Base-by-base conservation (phyloP, 495 filamentous ascomycete genomes). In the Chaetomium fimeti region DNA sequence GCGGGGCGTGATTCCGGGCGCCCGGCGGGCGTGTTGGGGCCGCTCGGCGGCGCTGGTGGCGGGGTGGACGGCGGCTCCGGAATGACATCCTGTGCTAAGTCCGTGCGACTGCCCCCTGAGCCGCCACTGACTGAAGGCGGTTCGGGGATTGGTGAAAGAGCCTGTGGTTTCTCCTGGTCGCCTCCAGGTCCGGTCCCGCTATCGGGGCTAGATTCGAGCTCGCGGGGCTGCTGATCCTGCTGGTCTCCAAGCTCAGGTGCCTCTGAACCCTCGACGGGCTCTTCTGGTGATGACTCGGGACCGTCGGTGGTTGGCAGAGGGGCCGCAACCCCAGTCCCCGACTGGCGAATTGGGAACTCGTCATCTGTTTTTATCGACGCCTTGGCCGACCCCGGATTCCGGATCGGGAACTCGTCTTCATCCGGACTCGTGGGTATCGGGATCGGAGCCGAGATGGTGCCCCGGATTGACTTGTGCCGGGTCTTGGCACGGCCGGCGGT, bases 381-480 rank as follows among this genome's bases (percentile, higher is more conserved):
- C 13, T 75, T 77, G 36, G 65, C 67, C 0, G 78, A 65, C 2
- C 75, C 78, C 2, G 74, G 74, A 15, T 71, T 75, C 42, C 78
- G 73, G 13, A 80, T 79, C 0, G 81, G 76, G 62, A 84, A 82
- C 47, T 83, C 82, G 42, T 82, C 80, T 59, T 82, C 78, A 28
- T 71, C 71, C 8, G 75, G 42, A 6, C 49, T 20, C 57, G 48
- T 63, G 29, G 67, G 70, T n/a, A 82, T 79, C 24, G 79, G 77
- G 40, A 83, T 82, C 66, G 83, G 83, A 24, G 73, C 77, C 20
- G 81, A 83, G 47, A 84, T 84, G 70, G 78, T 82, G 36, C 81
- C 80, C 47, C 81, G 77, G 54, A 84, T 77, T 13, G 75, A 76
- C 62, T 74, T 75, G 47, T 66, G 69, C 43, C 72, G 68, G 54